These are phyloP conservation scores for Dactylellina drechsleri DNA, from an alignment of 2,329 filamentous ascomycete genomes.

Conservation along the genomic window DNA sequence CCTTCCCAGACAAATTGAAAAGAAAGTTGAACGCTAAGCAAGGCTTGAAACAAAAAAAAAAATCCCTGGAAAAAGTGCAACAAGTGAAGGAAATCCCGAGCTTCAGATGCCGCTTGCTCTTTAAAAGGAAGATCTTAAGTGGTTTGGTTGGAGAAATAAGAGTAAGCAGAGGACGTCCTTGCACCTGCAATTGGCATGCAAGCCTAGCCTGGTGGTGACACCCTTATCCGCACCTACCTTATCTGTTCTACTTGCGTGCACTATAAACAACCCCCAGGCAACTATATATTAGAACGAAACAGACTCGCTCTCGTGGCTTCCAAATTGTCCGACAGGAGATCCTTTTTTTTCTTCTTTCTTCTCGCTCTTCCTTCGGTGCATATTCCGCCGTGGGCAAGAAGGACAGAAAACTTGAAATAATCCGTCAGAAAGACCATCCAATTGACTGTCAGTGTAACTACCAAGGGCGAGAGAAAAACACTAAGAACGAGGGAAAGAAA, in stretches of 20 bases:
- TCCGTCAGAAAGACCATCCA: background rate
- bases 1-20: background rate
- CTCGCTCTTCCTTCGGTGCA: no score
- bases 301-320: background rate
- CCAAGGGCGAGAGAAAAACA: no score
- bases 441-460: background rate
- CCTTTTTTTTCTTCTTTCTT: background rate
- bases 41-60: background rate
- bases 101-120: background rate
- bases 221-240: constrained; percentile 48
- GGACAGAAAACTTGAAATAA: background rate
- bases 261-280: background rate
- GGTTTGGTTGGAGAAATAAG: background rate
- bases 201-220: background rate
- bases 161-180: constrained; percentile 1
- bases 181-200: background rate
- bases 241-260: constrained; percentile 18
- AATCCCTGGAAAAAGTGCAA: background rate
- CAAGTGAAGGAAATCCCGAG: background rate
- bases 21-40: constrained; percentile 19
- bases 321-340: background rate
- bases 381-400: background rate
- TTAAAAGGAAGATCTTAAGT: background rate
- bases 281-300: background rate
- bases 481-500: no score